A percentile compares a stretch with the other conserved stretches of the same genome.
Conservation (phyloP, 2,329 filamentous ascomycete genomes). For the Capronia coronata region DNA sequence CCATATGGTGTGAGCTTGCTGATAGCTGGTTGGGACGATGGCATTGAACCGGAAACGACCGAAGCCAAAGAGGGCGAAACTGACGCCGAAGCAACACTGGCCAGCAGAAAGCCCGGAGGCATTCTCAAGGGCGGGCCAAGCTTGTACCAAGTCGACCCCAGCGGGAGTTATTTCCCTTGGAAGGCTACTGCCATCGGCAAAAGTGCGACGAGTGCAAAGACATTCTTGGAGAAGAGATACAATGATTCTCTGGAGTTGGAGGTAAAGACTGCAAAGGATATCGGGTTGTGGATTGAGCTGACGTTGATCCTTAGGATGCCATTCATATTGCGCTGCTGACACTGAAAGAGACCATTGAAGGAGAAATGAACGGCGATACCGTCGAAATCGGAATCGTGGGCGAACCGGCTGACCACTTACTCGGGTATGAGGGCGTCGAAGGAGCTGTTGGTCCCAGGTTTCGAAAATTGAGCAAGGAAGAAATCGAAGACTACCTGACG, state of each 20-base stretch:
- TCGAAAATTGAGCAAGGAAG: slow-evolving; percentile 90
- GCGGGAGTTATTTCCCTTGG: slow-evolving; percentile 97
- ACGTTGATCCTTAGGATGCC: slow-evolving; percentile 55
- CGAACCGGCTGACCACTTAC: slow-evolving; percentile 82
- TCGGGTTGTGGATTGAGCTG: slow-evolving; percentile 1
- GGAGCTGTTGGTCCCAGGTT: slow-evolving; percentile 79
- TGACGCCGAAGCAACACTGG: slow-evolving; percentile 62
- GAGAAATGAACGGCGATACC: slow-evolving; percentile 97
- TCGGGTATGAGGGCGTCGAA: slow-evolving; percentile 85
- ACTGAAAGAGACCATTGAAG: slow-evolving; percentile 98
- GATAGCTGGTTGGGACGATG: slow-evolving; percentile 96
- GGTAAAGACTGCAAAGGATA: slow-evolving; percentile 23
- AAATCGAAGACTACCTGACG: slow-evolving; percentile 98
- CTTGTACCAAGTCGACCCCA: slow-evolving; percentile 98
- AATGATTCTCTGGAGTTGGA: slow-evolving; percentile 94
- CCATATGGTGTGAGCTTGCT: slow-evolving; percentile 94
- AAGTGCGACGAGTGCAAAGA: slow-evolving; percentile 96
- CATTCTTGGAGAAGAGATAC: slow-evolving; percentile 98
- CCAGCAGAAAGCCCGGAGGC: slow-evolving; percentile 84
- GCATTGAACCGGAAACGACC: slow-evolving; percentile 77
- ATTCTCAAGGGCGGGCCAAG: slow-evolving; percentile 94
- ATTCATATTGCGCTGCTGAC: slow-evolving; percentile 97
- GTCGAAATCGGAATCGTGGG: slow-evolving; percentile 99
- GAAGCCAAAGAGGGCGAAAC: slow-evolving; percentile 51
- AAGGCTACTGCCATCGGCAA: slow-evolving; percentile 99